Base-by-base conservation (phyloP, 1,284 basidiomycete species). In the Veloboletus limbatus region DNA sequence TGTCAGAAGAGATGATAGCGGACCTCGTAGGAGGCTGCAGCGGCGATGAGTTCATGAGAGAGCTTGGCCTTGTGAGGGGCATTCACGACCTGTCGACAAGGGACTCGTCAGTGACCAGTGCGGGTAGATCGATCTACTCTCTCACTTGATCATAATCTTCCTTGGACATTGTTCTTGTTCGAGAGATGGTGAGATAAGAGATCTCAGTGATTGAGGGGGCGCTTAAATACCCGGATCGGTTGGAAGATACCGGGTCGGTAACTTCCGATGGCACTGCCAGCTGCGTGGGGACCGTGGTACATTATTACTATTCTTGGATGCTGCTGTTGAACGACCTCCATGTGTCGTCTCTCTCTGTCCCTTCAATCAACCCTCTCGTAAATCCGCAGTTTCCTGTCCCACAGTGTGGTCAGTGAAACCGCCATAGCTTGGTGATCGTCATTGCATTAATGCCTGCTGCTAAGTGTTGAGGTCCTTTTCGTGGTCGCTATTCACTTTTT, bases 61-160 rank as follows among this genome's bases (percentile, higher is more conserved):
- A 64, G 60, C 24, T 53, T 44, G 8, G 62, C 60, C 51, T 66
- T 20, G 53, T 64, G 62, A 27, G 68, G 69, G 20, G 65, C 68
- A 40, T 69, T 69, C 22, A 32, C 20, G 35, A 70, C 69, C 66
- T 73, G 53, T 20, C 37, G 28, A n/a, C 3, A 20, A 2, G 22
- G 32, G 16, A 45, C 21, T 16, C 9, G 33, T 56, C 22, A 53
- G 34, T 27, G 8, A 35, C 2, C 6, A 6, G 4, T n/a, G 17
- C 8, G 16, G 10, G 13, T 6, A 9, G 17, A 28, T 35, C 7
- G 25, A 34, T 42, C 22, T 17, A 22, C 53, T n/a, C n/a, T n/a
- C n/a, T 38, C 22, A 61, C 60, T 33, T 50, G 1, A 2, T 59
- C 40, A 17, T 47, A 56, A 0, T 50, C 55, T 0, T 59, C 48